phyloP scores from a whole-genome alignment of 495 filamentous ascomycete genomes.

The Sphaerosporella brunnea region DNA sequence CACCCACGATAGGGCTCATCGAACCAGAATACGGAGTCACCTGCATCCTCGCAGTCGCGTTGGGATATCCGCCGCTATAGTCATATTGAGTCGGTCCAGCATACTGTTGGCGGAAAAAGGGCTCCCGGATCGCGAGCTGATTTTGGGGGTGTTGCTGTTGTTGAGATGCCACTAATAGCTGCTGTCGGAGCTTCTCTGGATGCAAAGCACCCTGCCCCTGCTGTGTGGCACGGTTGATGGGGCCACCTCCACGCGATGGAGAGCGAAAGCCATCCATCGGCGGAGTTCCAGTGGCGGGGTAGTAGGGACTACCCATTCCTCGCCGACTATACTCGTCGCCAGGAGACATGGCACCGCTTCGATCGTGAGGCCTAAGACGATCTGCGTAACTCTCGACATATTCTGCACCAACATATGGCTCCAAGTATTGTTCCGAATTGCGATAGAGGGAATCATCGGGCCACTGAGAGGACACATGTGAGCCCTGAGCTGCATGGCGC shows the following conservation, averaged over 20 bases:
- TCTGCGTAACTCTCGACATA: slow-evolving; percentile 17
- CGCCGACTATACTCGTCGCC: slow-evolving; percentile 28
- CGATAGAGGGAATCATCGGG: slow-evolving; percentile 18
- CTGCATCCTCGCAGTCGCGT: slow-evolving; percentile 23
- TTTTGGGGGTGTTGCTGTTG: slow-evolving; percentile 34
- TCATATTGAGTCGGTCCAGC: slow-evolving; percentile 18
- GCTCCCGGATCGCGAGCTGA: slow-evolving; percentile 25
- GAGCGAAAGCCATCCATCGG: slow-evolving; percentile 32
- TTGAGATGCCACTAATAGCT: slow-evolving; percentile 28
- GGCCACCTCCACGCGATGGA: slow-evolving; percentile 27
- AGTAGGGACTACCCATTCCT: slow-evolving; percentile 41
- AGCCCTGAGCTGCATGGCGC: slow-evolving; percentile 5
- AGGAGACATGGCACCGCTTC: slow-evolving; percentile 28
- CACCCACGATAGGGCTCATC: slow-evolving; percentile 29
- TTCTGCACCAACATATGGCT: too few species aligned
- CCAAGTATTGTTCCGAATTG: slow-evolving; percentile 16
- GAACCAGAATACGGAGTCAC: slow-evolving; percentile 26
- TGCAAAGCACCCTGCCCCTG: slow-evolving; percentile 19
- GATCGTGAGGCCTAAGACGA: slow-evolving; percentile 26
- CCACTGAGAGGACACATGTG: slow-evolving; percentile 15
- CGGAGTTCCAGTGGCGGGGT: slow-evolving; percentile 34
- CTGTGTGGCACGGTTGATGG: slow-evolving; percentile 18
- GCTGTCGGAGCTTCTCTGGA: slow-evolving; percentile 24
- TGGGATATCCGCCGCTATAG: background rate
- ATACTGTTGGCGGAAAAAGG: slow-evolving; percentile 29